Conservation (phyloP, 352 stramenopile species). For the Hyphochytrium catenoides region DNA sequence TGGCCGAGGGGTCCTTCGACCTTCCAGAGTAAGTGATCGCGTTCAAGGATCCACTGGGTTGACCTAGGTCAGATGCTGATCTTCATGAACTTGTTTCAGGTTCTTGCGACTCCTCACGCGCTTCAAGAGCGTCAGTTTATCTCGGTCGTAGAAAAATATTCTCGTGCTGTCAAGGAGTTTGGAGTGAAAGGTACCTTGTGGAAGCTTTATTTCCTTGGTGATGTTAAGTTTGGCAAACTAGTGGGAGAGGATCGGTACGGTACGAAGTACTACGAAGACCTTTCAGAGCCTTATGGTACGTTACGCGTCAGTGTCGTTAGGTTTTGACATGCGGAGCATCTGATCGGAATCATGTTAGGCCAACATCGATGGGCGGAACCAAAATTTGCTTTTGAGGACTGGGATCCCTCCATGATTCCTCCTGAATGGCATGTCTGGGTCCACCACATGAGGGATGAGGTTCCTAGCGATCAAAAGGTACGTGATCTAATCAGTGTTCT, state of each 20-base stretch:
- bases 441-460: slow-evolving; percentile 41
- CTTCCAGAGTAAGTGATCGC: too few species aligned
- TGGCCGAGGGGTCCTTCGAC: too few species aligned
- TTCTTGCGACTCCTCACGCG: slow-evolving; percentile 1
- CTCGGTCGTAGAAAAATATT: slow-evolving; percentile 50
- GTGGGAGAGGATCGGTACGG: slow-evolving; percentile 53
- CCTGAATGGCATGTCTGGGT: slow-evolving; percentile 62
- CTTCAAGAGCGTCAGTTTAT: slow-evolving; percentile 34
- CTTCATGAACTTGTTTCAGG: slow-evolving; percentile 3
- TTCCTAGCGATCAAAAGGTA: slow-evolving; percentile 34
- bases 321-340: too few species aligned
- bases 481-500: slow-evolving; percentile 1
- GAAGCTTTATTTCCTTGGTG: slow-evolving; percentile 62
- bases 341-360: too few species aligned
- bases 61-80: too few species aligned
- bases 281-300: slow-evolving; percentile 33
- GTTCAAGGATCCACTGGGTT: too few species aligned
- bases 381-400: slow-evolving; percentile 43
- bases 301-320: too few species aligned
- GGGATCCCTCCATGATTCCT: slow-evolving; percentile 40
- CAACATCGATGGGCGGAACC: slow-evolving; percentile 60
- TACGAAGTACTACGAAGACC: slow-evolving; percentile 64
- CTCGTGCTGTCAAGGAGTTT: slow-evolving; percentile 45
- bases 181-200: slow-evolving; percentile 47
- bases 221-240: slow-evolving; percentile 59